Evolutionary conservation across 305 asterid genomes (phyloP), one percentile per base, ranked within the genome.

Genomic region (Andrographis paniculata): DNA sequence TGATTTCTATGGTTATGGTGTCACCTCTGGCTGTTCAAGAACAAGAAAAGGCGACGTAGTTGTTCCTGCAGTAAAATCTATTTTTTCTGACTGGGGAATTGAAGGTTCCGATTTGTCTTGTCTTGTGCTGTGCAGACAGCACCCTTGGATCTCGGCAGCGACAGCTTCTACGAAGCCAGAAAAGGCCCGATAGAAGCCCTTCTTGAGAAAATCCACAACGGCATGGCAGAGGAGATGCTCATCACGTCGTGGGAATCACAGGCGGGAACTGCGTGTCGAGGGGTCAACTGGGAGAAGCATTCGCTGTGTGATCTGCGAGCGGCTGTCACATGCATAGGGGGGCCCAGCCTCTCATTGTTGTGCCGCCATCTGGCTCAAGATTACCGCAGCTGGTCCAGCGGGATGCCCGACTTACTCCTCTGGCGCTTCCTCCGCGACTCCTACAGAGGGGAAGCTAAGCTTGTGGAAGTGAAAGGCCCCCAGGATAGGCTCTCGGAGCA

Each of bases 381-480:
- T 56, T 91, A 87, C 60, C 70, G 85, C 13, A 91, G 94, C 73
- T 91, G 96, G 99, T 75, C 99, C 9, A 83, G 94, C 61, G 99
- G 99, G 18, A 91, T 91, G 99, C 99, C 99, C 2, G 95, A 91
- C 64, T 63, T 91, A 40, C 59, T 91, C 59, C 71, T 91, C 6
- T 91, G 99, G 99, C 95, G 99, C 20, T 78, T 91, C 56, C 79
- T 91, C 56, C 77, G 65, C 3, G 79, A 71, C 50, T 52, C 74
- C 70, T 77, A 75, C 64, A 69, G 66, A 42, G 99, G 99, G 22
- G 95, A 91, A 56, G 95, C 96, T 11, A 91, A 91, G 77, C 94
- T 91, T 18, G 99, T 87, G 6, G 99, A 91, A 65, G 99, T 91
- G 4, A 91, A 91, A 71, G 99, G 99, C 37, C 95, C 99, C 6